A percentile compares a stretch with the other conserved stretches of the same genome.
Evolutionary conservation across 345 rosid species (phyloP).

Genomic region (Ailanthus altissimus): DNA sequence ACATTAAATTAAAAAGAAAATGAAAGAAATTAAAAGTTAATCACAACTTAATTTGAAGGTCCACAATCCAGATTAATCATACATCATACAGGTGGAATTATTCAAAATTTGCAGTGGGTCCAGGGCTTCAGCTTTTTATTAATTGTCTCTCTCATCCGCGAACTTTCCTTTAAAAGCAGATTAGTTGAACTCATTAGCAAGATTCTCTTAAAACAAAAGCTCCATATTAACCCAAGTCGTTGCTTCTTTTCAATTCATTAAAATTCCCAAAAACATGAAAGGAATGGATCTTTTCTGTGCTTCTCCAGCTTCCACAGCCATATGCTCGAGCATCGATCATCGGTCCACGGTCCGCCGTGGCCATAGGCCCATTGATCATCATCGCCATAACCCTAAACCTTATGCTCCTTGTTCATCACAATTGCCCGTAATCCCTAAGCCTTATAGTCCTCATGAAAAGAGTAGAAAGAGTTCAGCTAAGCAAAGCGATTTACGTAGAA

Average conservation of each 20-base stretch:
- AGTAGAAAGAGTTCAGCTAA: slow-evolving; percentile 32
- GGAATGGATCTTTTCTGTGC: slow-evolving; percentile 71
- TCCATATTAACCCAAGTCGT: slow-evolving; percentile 8
- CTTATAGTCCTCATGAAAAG: slow-evolving; percentile 29
- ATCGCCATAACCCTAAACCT: slow-evolving; percentile 34
- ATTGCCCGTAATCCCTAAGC: slow-evolving; percentile 43
- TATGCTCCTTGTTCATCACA: slow-evolving; percentile 47
- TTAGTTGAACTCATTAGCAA: slow-evolving; percentile 17
- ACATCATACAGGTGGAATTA: slow-evolving; percentile 24
- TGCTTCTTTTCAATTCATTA: neutral
- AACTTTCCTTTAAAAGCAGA: slow-evolving; percentile 34
- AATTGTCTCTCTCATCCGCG: slow-evolving; percentile 3
- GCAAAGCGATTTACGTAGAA: slow-evolving; percentile 42
- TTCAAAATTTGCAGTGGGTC: slow-evolving; percentile 27
- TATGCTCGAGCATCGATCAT: slow-evolving; percentile 52
- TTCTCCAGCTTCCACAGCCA: slow-evolving; percentile 83
- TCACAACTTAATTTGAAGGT: slow-evolving; percentile 35
- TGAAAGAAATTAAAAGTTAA: slow-evolving; percentile 23
- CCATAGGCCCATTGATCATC: slow-evolving; percentile 29
- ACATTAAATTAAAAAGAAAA: neutral
- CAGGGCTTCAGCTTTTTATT: neutral
- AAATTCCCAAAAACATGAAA: slow-evolving; percentile 44
- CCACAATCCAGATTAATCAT: slow-evolving; percentile 33
- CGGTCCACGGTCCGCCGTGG: slow-evolving; percentile 49
- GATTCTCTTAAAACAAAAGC: neutral